phyloP scores from a whole-genome alignment of 345 rosid species.

The Rhodamnia rubescens region DNA sequence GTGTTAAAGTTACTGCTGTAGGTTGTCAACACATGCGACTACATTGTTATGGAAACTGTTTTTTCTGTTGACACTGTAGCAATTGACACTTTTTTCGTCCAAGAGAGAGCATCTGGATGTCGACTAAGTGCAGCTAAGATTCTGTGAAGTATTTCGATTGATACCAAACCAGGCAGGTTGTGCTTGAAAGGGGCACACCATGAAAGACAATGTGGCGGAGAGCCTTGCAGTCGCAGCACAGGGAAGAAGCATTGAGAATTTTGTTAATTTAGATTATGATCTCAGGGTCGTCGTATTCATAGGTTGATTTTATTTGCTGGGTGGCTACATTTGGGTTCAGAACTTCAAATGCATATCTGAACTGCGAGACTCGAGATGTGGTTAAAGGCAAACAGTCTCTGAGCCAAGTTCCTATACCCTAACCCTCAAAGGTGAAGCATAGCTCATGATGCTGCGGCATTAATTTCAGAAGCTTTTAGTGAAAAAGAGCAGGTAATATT shows the following conservation, averaged over 20 bases:
- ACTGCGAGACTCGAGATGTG: neutral
- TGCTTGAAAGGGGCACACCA: neutral
- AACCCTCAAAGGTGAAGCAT: neutral
- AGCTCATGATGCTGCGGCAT: neutral
- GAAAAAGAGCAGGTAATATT: neutral
- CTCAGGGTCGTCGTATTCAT: neutral
- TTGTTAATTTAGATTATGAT: neutral
- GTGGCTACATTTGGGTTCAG: neutral
- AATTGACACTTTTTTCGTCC: neutral
- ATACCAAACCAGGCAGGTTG: neutral
- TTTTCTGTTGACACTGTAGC: neutral
- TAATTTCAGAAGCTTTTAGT: neutral
- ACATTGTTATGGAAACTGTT: neutral
- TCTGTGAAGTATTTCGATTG: neutral
- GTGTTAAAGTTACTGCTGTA: neutral
- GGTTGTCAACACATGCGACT: neutral
- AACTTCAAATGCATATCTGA: neutral
- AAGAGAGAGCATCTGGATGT: neutral
- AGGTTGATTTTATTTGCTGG: neutral
- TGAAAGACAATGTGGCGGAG: neutral
- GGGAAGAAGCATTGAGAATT: neutral
- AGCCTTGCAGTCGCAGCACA: neutral
- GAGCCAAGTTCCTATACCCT: neutral
- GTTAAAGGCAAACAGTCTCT: neutral
- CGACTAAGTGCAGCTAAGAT: neutral